Evolutionary conservation across 1,284 basidiomycete species (phyloP), one percentile per base, ranked within the genome.

Genomic region (Moesziomyces sp.): DNA sequence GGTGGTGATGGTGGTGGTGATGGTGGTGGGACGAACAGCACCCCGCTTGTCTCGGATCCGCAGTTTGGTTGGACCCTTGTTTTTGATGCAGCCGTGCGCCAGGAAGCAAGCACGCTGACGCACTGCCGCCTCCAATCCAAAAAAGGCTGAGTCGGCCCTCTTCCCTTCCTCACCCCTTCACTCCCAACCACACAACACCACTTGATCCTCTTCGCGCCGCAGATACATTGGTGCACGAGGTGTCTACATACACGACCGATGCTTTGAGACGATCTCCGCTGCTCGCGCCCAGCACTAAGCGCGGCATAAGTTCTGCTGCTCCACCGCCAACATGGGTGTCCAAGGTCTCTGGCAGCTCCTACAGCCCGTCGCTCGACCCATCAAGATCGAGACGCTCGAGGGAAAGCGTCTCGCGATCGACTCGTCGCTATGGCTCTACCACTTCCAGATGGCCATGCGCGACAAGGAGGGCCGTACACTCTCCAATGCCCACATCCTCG

Each of bases 371-470:
- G 83, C 82, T 42, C 74, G 83, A 13, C 83, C 83, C 13, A 82
- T 84, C 60, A 81, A 79, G 69, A 72, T 84, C 38, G 83, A 84
- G 52, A 81, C 82, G n/a, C 71, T 84, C 48, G 81, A 82, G 51
- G 83, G 81, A 16, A 81, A 83, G 67, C 68, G 79, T 34, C 75
- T 84, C 3, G 83, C 83, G 40, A 98, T 99, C 73, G 97, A 99
- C 86, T 97, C 94, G 3, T 97, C 94, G 73, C 97, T 99, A 76
- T 99, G 97, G 97, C 91, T 99, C 66, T 99, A 99, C 63, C 83
- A 84, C 59, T 84, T 84, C 47, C 79, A 79, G 86, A 95, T 95
- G 42, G 98, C 97, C 2, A 98, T 99, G 95, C 90, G 97, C 28
- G 95, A 97, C 86, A 96, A 94, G 82, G 93, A 98, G 64, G 97